A percentile compares a stretch with the other conserved stretches of the same genome.
Conservation (phyloP, 495 filamentous ascomycete species). For the Aspergillus cristatus region DNA sequence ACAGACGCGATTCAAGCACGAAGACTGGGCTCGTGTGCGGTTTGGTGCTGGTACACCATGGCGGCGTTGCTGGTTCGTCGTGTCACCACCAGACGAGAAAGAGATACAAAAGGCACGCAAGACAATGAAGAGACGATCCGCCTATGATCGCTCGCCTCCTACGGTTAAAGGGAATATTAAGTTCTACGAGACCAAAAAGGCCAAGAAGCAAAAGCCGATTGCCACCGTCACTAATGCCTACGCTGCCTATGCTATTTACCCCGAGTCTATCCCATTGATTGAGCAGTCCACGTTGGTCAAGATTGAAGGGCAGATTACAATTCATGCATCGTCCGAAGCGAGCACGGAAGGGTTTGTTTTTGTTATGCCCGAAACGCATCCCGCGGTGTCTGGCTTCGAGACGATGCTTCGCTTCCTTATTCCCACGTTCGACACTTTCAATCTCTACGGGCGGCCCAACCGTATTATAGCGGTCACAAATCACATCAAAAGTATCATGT, state of each 20-base stretch:
- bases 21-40: slow-evolving; percentile 92
- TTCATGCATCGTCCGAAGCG: slow-evolving; percentile 64
- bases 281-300: slow-evolving; percentile 93
- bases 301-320: slow-evolving; percentile 81
- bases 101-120: slow-evolving; percentile 76
- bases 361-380: slow-evolving; percentile 90
- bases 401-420: slow-evolving; percentile 95
- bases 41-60: slow-evolving; percentile 96
- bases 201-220: slow-evolving; percentile 83
- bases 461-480: slow-evolving; percentile 78
- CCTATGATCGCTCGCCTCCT: slow-evolving; percentile 62
- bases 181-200: slow-evolving; percentile 92
- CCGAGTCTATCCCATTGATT: slow-evolving; percentile 84
- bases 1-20: slow-evolving; percentile 59
- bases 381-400: slow-evolving; percentile 88
- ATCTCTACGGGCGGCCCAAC: slow-evolving; percentile 81
- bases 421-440: slow-evolving; percentile 89
- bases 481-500: slow-evolving; percentile 89
- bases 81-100: slow-evolving; percentile 87
- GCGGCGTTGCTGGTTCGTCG: slow-evolving; percentile 93
- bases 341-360: slow-evolving; percentile 90
- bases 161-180: slow-evolving; percentile 78
- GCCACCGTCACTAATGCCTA: slow-evolving; percentile 86
- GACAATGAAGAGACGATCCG: slow-evolving; percentile 71
- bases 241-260: slow-evolving; percentile 91